Percentiles rank a stretch among this genome's conserved stretches.
Conservation (phyloP, 768 basidiomycete species). For the Mycena sanguinolenta region DNA sequence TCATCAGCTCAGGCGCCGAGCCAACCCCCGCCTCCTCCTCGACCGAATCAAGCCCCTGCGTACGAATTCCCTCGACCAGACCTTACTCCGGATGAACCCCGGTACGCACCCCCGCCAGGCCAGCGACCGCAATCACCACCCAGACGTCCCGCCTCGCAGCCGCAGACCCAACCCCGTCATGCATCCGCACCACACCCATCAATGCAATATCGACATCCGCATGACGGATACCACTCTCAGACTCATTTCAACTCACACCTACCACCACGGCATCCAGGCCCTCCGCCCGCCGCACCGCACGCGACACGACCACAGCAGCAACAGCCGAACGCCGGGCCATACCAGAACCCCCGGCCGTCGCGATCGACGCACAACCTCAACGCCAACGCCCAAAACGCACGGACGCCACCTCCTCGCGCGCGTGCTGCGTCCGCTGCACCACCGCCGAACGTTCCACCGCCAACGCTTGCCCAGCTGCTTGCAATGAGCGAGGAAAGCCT, state of each 20-base stretch:
- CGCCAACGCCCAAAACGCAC: constrained; percentile 20
- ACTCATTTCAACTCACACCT: constrained; percentile 37
- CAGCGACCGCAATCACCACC: constrained; percentile 38
- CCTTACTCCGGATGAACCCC: constrained; percentile 60
- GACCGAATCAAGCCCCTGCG: constrained; percentile 43
- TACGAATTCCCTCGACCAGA: constrained; percentile 73
- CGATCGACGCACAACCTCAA: constrained; percentile 41
- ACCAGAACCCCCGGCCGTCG: constrained; percentile 38
- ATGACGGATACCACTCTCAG: constrained; percentile 38
- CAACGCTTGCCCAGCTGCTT: constrained; percentile 79
- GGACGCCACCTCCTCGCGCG: constrained; percentile 52
- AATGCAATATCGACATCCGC: constrained; percentile 33
- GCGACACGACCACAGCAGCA: constrained; percentile 29
- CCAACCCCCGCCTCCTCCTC: constrained; percentile 51
- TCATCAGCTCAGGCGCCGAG: constrained; percentile 41
- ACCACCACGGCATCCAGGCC: constrained; percentile 25
- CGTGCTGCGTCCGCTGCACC: constrained; percentile 56
- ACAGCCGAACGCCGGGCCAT: constrained; percentile 24
- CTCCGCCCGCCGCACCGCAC: constrained; percentile 30
- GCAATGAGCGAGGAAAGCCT: constrained; percentile 70
- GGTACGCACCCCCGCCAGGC: constrained; percentile 39
- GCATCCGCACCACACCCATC: constrained; percentile 37
- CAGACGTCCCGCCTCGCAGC: constrained; percentile 37
- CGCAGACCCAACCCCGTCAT: constrained; percentile 36
- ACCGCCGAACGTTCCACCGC: constrained; percentile 57